Percentiles rank a stretch among this genome's conserved stretches.
phyloP scores from a whole-genome alignment of 202 grass and related monocot genomes.

The Cymbopogon flexuosus region DNA sequence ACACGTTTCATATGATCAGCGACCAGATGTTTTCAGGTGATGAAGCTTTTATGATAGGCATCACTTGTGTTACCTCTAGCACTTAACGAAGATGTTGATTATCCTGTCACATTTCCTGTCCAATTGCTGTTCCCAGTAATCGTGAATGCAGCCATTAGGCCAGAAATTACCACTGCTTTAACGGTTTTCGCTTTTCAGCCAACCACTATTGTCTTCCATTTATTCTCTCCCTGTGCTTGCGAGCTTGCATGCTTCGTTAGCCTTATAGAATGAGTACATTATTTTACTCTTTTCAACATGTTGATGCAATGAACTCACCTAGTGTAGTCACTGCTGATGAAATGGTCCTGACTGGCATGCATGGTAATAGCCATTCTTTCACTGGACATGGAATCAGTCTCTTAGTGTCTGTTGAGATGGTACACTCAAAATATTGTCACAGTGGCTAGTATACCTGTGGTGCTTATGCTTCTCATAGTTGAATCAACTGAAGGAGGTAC shows the following conservation, averaged over 20 bases:
- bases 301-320: background rate
- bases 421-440: constrained; percentile 11
- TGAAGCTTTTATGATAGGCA: constrained; percentile 18
- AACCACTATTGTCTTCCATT: constrained; percentile 16
- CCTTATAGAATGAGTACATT: background rate
- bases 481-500: constrained; percentile 20
- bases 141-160: background rate
- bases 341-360: background rate
- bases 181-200: background rate
- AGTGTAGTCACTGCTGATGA: background rate
- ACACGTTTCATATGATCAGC: constrained; percentile 92
- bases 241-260: background rate
- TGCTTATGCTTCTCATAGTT: constrained; percentile 26
- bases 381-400: background rate
- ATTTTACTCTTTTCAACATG: constrained; percentile 4
- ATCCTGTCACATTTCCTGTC: constrained; percentile 16
- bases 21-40: constrained; percentile 98
- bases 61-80: constrained; percentile 13
- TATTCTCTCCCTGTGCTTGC: background rate
- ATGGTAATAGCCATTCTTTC: background rate
- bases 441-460: constrained; percentile 4
- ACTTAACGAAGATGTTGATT: constrained; percentile 6
- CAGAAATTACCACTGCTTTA: background rate
- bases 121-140: background rate
- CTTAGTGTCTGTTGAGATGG: background rate